Conservation (phyloP, 148 eudicot species). For the Fagopyrum esculentum region DNA sequence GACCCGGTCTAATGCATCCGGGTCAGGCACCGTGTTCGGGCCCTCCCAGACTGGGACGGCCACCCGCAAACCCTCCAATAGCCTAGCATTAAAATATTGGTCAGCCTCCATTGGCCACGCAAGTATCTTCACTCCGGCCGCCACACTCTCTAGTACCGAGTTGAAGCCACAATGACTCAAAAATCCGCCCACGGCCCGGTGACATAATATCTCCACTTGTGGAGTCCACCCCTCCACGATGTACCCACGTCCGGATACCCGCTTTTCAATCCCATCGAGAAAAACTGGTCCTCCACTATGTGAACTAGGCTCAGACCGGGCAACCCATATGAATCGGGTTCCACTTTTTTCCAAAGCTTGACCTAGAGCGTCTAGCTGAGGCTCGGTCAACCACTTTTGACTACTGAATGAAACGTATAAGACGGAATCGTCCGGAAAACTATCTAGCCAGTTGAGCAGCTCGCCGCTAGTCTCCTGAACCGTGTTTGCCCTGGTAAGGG, state of each 20-base stretch:
- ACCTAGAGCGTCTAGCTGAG: background rate
- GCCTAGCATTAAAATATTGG: conserved; percentile 32
- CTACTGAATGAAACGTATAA: conserved; percentile 12
- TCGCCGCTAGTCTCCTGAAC: background rate
- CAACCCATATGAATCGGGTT: conserved; percentile 5
- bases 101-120: conserved; percentile 45
- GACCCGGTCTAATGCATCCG: conserved; percentile 24
- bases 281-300: background rate
- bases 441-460: conserved; percentile 10
- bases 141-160: conserved; percentile 29
- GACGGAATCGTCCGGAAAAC: background rate
- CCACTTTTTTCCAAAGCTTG: conserved; percentile 7
- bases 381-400: background rate
- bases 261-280: background rate
- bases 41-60: conserved; percentile 30
- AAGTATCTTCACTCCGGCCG: conserved; percentile 33
- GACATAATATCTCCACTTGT: conserved; percentile 12
- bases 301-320: background rate
- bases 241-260: conserved; percentile 7
- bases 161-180: conserved; percentile 18
- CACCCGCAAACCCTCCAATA: conserved; percentile 27
- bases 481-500: conserved; percentile 13
- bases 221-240: conserved; percentile 12
- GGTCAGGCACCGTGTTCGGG: conserved; percentile 22
- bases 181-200: conserved; percentile 5